phyloP scores from a whole-genome alignment of 1,284 basidiomycete species.

The Apiotrichum siamense region DNA sequence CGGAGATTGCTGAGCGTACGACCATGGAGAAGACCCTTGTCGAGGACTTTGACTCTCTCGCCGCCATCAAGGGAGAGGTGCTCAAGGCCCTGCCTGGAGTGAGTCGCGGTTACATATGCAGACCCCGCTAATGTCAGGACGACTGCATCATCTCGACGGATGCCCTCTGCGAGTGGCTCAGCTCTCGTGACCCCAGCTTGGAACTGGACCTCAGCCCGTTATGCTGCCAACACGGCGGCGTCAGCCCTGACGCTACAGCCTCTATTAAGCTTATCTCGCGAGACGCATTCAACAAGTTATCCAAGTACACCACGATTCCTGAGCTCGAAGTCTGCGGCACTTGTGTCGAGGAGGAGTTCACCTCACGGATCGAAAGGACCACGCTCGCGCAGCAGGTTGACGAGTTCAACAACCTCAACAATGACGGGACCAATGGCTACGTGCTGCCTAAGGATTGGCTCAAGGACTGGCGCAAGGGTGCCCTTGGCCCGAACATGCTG shows the following conservation, averaged over 20 bases:
- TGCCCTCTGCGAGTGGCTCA: constrained; percentile 26
- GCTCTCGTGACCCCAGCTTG: constrained; percentile 11
- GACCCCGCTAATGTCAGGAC: constrained; percentile 25
- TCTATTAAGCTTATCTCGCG: constrained; percentile 22
- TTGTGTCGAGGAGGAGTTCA: constrained; percentile 25
- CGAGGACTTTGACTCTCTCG: constrained; percentile 11
- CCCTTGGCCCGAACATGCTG: neutral
- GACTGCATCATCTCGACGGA: constrained; percentile 29
- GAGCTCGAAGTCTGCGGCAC: constrained; percentile 24
- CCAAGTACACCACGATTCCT: constrained; percentile 2
- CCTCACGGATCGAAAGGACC: neutral
- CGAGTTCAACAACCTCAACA: constrained; percentile 25
- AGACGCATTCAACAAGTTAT: constrained; percentile 24
- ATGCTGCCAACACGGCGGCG: constrained; percentile 23
- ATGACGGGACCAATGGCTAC: constrained; percentile 10
- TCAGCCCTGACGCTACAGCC: constrained; percentile 22
- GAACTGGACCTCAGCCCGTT: constrained; percentile 20
- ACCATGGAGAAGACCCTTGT: neutral
- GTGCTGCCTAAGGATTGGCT: constrained; percentile 28
- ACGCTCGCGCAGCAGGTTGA: constrained; percentile 10
- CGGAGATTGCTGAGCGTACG: constrained; percentile 18
- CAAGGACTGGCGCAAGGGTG: constrained; percentile 21
- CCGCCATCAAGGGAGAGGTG: constrained; percentile 22
- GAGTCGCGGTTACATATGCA: neutral
- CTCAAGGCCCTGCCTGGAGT: constrained; percentile 25